Base-by-base conservation (phyloP, 2,329 filamentous ascomycete species). In the Paraphaeosphaeria minitans region DNA sequence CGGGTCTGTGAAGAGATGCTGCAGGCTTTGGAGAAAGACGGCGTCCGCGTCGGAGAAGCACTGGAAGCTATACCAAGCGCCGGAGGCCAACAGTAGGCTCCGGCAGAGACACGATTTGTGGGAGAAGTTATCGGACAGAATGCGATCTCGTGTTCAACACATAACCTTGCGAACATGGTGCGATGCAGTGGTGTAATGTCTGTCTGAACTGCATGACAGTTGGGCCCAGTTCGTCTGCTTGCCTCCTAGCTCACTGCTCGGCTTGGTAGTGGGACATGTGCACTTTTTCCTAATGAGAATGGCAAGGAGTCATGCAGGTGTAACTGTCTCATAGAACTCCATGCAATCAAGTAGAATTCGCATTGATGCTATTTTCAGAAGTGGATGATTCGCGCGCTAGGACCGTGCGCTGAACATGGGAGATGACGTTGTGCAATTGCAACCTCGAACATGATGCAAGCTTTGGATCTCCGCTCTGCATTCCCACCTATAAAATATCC, bases 1-100 rank as follows among this genome's bases (percentile, higher is more conserved):
- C 68, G 68, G 29, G 59, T 77, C 12, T 77, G 75, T 69, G 51
- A 65, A 14, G 76, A 78, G 57, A 70, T 78, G 58, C 52, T 77
- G 1, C 65, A 65, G 37, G 62, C 64, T n/a, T 55, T 77, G 57
- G 57, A 66, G 50, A 71, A 66, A 46, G 70, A 75, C 45, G 73
- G 75, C 2, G 67, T 69, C 3, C 58, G 55, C 21, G 47, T 69
- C 7, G 39, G 31, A 16, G 55, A 51, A 41, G 53, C 60, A 3
- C 48, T 71, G 4, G 56, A 60, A 19, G 43, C 37, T 22, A 57
- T 57, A 14, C 16, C 27, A 33, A 16, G 9, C 39, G 49, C 49
- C 13, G 48, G 48, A 31, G 12, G 8, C 33, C 7, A 42, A 19
- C 37, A 8, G 52, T 62, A n/a, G 43, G 6, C 13, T 5, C 29